Percentiles rank a stretch among this genome's conserved stretches.
Evolutionary conservation across 768 basidiomycete genomes (phyloP).

Genomic region (Polyporus arcularius): DNA sequence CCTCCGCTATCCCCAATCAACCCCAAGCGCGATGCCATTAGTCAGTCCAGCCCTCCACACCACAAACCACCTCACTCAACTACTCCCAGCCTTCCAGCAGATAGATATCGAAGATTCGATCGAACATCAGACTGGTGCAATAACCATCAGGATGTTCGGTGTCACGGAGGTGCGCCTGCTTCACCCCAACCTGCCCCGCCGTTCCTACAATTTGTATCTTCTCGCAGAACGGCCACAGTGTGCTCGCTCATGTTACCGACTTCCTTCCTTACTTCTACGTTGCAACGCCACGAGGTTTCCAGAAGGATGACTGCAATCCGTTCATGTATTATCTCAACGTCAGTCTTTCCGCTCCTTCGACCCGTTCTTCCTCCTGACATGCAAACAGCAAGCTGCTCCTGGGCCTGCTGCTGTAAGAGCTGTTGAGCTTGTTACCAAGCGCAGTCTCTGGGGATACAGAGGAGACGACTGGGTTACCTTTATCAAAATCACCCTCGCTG

Average conservation of each 20-base stretch:
- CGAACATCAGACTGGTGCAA: conserved; percentile 41
- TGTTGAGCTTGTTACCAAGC: conserved; percentile 62
- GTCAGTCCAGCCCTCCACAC: conserved; percentile 41
- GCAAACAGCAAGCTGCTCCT: conserved; percentile 34
- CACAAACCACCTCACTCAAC: neutral
- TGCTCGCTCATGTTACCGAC: conserved; percentile 77
- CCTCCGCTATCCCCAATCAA: conserved; percentile 58
- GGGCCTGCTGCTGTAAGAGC: conserved; percentile 42
- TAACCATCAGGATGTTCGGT: conserved; percentile 78
- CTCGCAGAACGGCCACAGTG: conserved; percentile 79
- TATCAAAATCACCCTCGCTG: conserved; percentile 77
- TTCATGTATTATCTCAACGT: conserved; percentile 80
- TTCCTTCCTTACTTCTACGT: conserved; percentile 96
- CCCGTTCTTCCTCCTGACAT: neutral
- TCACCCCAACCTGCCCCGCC: too few species aligned
- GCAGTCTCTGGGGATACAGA: conserved; percentile 84
- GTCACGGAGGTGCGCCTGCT: conserved; percentile 71
- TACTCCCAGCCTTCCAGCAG: conserved; percentile 83
- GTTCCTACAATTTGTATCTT: neutral
- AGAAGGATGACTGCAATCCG: conserved; percentile 59
- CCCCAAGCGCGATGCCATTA: conserved; percentile 62
- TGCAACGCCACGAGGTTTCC: conserved; percentile 84
- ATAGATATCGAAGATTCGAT: conserved; percentile 84
- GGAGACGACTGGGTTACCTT: conserved; percentile 82
- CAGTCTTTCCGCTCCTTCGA: conserved; percentile 27